Evolutionary conservation across 148 eudicot species (phyloP), one percentile per base, ranked within the genome.

Genomic region (Vaccinium darrowii): DNA sequence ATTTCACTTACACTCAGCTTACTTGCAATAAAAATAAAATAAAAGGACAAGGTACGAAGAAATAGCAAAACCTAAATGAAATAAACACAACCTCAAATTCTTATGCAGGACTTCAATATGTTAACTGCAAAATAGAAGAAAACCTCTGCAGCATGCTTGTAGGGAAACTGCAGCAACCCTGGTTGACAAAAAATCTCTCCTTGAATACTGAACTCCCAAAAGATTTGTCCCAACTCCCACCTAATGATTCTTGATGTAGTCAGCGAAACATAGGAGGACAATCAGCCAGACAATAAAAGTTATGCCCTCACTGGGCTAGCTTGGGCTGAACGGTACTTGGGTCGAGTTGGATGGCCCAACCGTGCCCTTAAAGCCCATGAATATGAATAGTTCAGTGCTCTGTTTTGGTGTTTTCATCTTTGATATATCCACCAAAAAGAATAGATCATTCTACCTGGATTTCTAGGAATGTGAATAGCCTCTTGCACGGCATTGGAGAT

Each of bases 141-240:
- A 85, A 97, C 99, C 99, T 97, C 94, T 90, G 89, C 98, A 97
- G 83, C 91, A 94, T 83, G 98, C 92, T 93, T 97, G 99, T 78
- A 97, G 82, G 83, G 89, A 88, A 71, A 92, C 56, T 81, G 99
- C 93, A 80, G 98, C 95, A 73, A 86, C 86, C 76, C 94, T 92
- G 27, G 79, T 88, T 47, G 91, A 89, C 67, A 90, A 83, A 83
- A 93, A 97, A 57, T 50, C n/a, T 50, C 30, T 3, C 0, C 56
- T 12, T n/a, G 23, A 47, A 21, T 21, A 50, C 33, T 21, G 1
- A 50, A 76, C 56, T 39, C 78, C 47, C 33, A 13, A 36, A 76
- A 50, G 79, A 50, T 53, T 21, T 50, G n/a, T 27, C 81, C 62
- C 16, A 76, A 8, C 27, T 27, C 81, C 62, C 16, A 76, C 3